These are phyloP conservation scores for Glarea lozoyensis DNA, from an alignment of 495 filamentous ascomycete species.

Conservation along the genomic window DNA sequence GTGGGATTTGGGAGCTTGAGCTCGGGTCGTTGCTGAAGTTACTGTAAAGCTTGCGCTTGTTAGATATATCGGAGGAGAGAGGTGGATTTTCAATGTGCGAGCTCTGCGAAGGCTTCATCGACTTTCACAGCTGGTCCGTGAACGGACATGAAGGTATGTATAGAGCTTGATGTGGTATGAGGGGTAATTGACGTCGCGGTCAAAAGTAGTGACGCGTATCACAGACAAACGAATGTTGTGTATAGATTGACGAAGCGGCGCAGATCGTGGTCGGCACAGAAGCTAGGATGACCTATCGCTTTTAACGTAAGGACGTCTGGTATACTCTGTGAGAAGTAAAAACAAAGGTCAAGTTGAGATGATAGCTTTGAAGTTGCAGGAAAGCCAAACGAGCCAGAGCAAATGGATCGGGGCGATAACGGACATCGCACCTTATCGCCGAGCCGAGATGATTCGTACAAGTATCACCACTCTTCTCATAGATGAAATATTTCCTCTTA, in stretches of 20 bases:
- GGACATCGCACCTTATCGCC: neutral
- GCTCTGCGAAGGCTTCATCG: constrained; percentile 17
- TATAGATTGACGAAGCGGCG: too few species aligned
- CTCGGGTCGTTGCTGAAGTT: neutral
- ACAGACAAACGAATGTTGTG: too few species aligned
- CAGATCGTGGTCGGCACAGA: too few species aligned
- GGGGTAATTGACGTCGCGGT: too few species aligned
- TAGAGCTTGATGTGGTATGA: neutral
- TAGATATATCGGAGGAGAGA: neutral
- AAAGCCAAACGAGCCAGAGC: neutral
- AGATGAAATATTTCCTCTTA: neutral
- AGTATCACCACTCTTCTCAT: neutral
- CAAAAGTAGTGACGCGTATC: too few species aligned
- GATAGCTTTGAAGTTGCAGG: neutral
- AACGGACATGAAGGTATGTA: constrained; percentile 17
- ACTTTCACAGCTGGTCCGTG: constrained; percentile 13
- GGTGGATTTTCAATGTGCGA: constrained; percentile 10
- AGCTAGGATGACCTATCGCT: too few species aligned
- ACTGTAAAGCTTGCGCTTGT: constrained; percentile 14
- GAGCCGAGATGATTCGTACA: neutral
- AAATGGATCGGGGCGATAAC: neutral
- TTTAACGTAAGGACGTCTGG: too few species aligned
- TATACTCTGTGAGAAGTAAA: neutral
- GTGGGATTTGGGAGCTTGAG: neutral
- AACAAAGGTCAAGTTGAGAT: neutral